A percentile compares a stretch with the other conserved stretches of the same genome.
phyloP scores from a whole-genome alignment of 1,284 basidiomycete species.

The Leccinum brunneo-olivaceum region DNA sequence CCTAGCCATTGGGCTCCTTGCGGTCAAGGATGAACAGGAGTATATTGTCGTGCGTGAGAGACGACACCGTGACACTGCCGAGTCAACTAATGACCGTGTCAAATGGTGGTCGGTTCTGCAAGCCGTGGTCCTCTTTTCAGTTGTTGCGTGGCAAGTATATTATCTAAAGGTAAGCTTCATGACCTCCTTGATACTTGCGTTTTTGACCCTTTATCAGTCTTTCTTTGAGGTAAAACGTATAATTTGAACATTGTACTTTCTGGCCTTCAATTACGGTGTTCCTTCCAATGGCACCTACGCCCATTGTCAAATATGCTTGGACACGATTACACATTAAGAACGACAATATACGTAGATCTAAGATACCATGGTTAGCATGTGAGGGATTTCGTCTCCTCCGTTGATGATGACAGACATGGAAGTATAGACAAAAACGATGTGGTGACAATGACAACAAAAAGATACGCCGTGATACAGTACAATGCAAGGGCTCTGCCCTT shows the following conservation, averaged over 20 bases:
- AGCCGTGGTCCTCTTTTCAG: slow-evolving; percentile 77
- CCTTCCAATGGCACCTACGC: neutral
- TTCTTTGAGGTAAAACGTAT: slow-evolving; percentile 95
- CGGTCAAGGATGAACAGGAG: slow-evolving; percentile 98
- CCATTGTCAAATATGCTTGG: neutral
- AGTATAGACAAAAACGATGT: slow-evolving; percentile 20
- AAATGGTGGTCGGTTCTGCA: slow-evolving; percentile 99
- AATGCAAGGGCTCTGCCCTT: slow-evolving; percentile 14
- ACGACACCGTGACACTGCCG: slow-evolving; percentile 90
- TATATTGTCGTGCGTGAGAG: slow-evolving; percentile 95
- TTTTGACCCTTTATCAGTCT: slow-evolving; percentile 41
- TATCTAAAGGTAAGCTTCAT: slow-evolving; percentile 79
- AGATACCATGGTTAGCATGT: slow-evolving; percentile 25
- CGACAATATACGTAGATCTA: slow-evolving; percentile 25
- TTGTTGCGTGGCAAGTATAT: slow-evolving; percentile 96
- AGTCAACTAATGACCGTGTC: slow-evolving; percentile 92
- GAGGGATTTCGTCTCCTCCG: slow-evolving; percentile 8
- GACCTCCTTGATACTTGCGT: neutral
- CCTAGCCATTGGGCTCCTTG: slow-evolving; percentile 77
- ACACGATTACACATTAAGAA: slow-evolving; percentile 16
- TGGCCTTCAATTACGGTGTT: neutral
- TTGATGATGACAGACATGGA: slow-evolving; percentile 10
- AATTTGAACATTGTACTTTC: slow-evolving; percentile 45
- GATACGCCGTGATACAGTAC: slow-evolving; percentile 13
- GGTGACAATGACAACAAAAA: slow-evolving; percentile 9